Base-by-base conservation (phyloP, 768 basidiomycete species). In the Kwoniella sp. region DNA sequence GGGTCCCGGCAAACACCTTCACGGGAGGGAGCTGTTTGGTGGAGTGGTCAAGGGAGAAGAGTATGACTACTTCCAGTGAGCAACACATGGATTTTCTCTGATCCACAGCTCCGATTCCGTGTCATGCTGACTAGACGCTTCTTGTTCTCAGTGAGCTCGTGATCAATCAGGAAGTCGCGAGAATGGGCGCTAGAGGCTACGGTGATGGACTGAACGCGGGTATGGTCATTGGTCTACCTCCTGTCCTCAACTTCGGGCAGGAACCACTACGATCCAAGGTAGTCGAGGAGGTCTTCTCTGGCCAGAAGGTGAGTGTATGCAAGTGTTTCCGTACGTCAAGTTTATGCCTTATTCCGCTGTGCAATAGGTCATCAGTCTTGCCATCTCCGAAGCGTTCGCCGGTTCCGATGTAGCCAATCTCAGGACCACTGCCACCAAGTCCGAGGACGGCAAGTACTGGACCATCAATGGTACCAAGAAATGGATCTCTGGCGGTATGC, bases 381-480 rank as follows among this genome's bases (percentile, higher is more conserved):
- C 92, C 48, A 91, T 95, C 68, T 89, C 89, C 12, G 93, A 95
- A 81, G 91, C 92, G 2, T 90, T 90, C 62, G 92, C 91, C 11
- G 92, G 82, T 2, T 77, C 75, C 2, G 92, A 94, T 78, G 92
- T 96, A 9, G 72, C 78, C 55, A 90, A 91, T 20, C 79, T 94
- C 63, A 70, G 70, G 64, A 92, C 91, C 2, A 87, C 86, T 2
- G 93, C 92, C 8, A 86, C 84, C 48, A 90, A 91, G 80, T 88
- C 85, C 15, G 87, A 87, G 59, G 91, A 93, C 74, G 92, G 91
- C 29, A 90, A 76, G 68, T 65, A 58, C 62, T 80, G 76, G 87
- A 89, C 90, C 34, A 86, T 94, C 71, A 91, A 90, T 70, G 92
- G 95, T 20, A 93, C 92, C 5, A 97, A 97, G 82, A 95, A 95